phyloP scores from a whole-genome alignment of 345 rosid genomes.

The Trapa incisa region DNA sequence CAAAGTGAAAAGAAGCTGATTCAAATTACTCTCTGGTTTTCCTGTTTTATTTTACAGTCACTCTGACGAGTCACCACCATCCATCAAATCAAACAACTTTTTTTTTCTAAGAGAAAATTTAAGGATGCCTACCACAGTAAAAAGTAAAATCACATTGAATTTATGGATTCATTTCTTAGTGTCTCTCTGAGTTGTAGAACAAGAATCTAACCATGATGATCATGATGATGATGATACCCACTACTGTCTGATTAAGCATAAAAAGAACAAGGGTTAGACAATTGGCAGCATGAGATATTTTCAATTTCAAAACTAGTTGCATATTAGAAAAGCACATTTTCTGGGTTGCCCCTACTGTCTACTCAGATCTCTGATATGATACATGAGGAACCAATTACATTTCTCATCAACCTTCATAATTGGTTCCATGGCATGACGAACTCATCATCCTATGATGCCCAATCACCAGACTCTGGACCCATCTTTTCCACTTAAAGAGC shows the following conservation, averaged over 20 bases:
- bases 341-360: not conserved
- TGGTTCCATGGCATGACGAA: slow-evolving; percentile 49
- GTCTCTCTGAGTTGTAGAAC: no score
- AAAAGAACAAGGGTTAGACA: not conserved
- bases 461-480: slow-evolving; percentile 34
- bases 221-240: not conserved
- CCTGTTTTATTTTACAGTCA: no score
- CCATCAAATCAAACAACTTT: no score
- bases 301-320: not conserved
- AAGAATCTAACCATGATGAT: no score
- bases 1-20: not conserved
- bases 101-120: no score
- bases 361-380: no score
- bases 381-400: not conserved
- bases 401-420: slow-evolving; percentile 41
- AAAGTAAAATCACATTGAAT: no score
- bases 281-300: not conserved
- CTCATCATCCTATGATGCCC: slow-evolving; percentile 91
- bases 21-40: no score
- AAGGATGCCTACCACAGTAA: no score
- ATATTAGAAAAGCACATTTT: not conserved
- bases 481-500: slow-evolving; percentile 49
- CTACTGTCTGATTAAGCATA: slow-evolving; percentile 30
- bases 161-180: no score
- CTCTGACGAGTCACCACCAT: no score